phyloP scores from a whole-genome alignment of 345 rosid genomes.

The Tarenaya hassleriana region DNA sequence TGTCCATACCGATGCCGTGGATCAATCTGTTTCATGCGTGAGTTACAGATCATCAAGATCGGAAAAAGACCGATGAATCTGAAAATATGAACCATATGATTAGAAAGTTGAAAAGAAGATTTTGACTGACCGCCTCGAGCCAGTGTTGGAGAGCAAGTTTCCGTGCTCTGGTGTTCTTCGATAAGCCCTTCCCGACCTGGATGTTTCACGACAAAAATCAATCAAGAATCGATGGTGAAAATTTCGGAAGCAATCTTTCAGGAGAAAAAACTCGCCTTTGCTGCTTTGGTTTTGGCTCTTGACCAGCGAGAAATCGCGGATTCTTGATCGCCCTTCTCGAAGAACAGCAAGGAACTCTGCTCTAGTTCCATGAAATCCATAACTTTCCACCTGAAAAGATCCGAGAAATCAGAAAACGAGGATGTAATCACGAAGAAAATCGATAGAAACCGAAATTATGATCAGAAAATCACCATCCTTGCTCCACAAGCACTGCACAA shows the following conservation, averaged over 20 bases:
- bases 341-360: constrained; percentile 80
- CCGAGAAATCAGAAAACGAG: not conserved
- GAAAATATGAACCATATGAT: not conserved
- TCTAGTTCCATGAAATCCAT: constrained; percentile 81
- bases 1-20: constrained; percentile 96
- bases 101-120: not conserved
- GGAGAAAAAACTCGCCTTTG: constrained; percentile 43
- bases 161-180: constrained; percentile 75
- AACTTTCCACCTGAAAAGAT: constrained; percentile 71
- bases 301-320: constrained; percentile 94
- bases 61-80: not conserved
- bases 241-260: too few relatives aligned
- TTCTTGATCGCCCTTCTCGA: constrained; percentile 84
- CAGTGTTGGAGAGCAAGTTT: constrained; percentile 83
- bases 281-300: constrained; percentile 89
- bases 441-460: not conserved
- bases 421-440: constrained; percentile 9
- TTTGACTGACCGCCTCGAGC: constrained; percentile 96
- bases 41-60: constrained; percentile 11
- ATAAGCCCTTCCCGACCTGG: constrained; percentile 90
- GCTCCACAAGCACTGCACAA: constrained; percentile 86
- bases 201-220: not conserved
- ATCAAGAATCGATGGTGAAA: not conserved
- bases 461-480: constrained; percentile 60
- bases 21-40: constrained; percentile 55